Conservation (phyloP, 768 basidiomycete genomes). For the Neoboletus magnificus region DNA sequence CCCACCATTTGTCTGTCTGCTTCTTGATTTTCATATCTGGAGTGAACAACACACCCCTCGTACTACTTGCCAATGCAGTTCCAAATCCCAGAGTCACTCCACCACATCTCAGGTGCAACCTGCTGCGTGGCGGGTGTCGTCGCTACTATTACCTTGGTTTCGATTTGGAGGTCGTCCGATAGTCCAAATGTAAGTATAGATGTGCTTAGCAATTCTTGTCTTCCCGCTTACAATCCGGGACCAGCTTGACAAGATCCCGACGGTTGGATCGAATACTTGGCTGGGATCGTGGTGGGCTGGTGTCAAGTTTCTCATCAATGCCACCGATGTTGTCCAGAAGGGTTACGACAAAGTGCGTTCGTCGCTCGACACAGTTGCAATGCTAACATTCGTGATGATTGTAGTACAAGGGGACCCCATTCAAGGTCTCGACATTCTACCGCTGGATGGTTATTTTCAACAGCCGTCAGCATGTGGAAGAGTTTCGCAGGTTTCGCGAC, state of each 20-base stretch:
- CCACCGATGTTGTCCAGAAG: slow-evolving; percentile 26
- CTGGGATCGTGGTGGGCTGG: slow-evolving; percentile 30
- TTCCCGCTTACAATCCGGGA: background rate
- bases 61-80: background rate
- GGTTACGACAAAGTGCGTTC: slow-evolving; percentile 32
- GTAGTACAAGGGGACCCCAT: slow-evolving; percentile 29
- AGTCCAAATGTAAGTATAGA: background rate
- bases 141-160: background rate
- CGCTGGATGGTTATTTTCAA: slow-evolving; percentile 41
- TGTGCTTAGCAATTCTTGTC: too few relatives aligned
- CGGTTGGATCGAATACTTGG: slow-evolving; percentile 26
- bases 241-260: slow-evolving; percentile 32
- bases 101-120: background rate
- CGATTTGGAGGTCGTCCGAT: background rate
- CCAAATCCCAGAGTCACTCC: background rate
- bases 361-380: too few relatives aligned
- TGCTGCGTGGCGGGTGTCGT: background rate
- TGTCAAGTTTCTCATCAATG: slow-evolving; percentile 17
- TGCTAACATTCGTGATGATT: background rate
- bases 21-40: background rate
- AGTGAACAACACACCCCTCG: background rate
- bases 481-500: slow-evolving; percentile 40
- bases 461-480: slow-evolving; percentile 34
- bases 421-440: slow-evolving; percentile 28
- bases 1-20: background rate